Base-by-base conservation (phyloP, 257 asterid genomes). In the Prunella vulgaris region DNA sequence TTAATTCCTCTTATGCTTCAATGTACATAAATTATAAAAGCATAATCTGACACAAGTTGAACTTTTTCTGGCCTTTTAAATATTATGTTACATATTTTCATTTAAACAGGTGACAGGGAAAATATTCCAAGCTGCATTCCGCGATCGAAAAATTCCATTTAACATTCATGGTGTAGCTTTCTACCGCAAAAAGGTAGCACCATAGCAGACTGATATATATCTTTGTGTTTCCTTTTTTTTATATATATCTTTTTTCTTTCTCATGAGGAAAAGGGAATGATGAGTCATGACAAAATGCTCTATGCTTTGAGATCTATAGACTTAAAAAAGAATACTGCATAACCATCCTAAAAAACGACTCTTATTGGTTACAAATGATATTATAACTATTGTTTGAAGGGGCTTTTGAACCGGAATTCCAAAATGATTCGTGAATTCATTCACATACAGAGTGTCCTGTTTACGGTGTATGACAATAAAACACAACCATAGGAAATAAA, bases 111-210 rank as follows among this genome's bases (percentile, higher is more conserved):
- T 88, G 68, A 82, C 97, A 0, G 97, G 99, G 73, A 93, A 87
- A 83, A 71, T 87, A 74, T 90, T 93, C 81, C 99, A 93, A 84
- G 76, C 84, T 56, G 95, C 88, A 69, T 93, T 93, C 76, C 93
- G 97, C 35, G 78, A 75, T 70, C 86, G 99, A 77, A 90, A 88
- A 81, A 87, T 93, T 74, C 97, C 97, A 60, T 93, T 93, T 72
- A 93, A 93, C 77, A 60, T 79, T 60, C 99, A 93, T 70, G 99
- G 99, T 15, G 99, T 93, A 81, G 99, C 99, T 77, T 88, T 93
- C 92, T 93, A 93, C 66, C 87, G 96, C 76, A 93, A 93, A 88
- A 90, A 93, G 97, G 99, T 90, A 70, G n/a, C n/a, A n/a, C n/a
- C n/a, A n/a, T n/a, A n/a, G 71, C 48, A 44, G 53, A 21, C 20